A percentile compares a stretch with the other conserved stretches of the same genome.
These are phyloP conservation scores for Pedinophyceae sp. DNA, from an alignment of 139 green algal species.

Conservation along the genomic window DNA sequence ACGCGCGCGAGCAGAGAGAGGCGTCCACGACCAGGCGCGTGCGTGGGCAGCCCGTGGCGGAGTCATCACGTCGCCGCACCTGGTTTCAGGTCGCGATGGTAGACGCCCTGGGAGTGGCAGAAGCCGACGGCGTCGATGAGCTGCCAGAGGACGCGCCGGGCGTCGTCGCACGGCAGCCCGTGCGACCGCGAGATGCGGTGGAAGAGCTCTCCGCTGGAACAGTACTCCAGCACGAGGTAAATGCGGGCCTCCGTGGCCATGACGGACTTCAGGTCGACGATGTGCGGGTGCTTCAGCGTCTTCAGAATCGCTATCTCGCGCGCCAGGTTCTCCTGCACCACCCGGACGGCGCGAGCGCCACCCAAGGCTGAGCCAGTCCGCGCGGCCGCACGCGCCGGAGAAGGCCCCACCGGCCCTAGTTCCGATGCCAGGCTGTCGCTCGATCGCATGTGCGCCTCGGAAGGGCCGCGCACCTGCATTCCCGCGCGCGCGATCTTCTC, in stretches of 20 bases:
- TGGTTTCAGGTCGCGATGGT: conserved; percentile 46
- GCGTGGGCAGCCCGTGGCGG: too few species aligned
- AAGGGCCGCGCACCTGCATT: neutral
- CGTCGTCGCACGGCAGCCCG: conserved; percentile 23
- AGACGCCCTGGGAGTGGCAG: conserved; percentile 36
- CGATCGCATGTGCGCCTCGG: neutral
- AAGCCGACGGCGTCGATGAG: conserved; percentile 42
- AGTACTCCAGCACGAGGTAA: conserved; percentile 56
- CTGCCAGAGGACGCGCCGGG: conserved; percentile 36
- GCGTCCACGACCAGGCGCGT: too few species aligned
- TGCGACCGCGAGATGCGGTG: conserved; percentile 38
- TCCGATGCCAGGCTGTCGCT: neutral
- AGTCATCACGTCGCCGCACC: too few species aligned
- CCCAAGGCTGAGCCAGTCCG: conserved; percentile 29
- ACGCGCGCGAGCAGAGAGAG: too few species aligned
- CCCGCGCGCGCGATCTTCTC: too few species aligned
- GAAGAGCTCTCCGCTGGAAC: conserved; percentile 47
- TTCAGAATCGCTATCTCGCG: conserved; percentile 48
- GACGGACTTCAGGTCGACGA: conserved; percentile 52
- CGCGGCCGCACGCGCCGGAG: neutral
- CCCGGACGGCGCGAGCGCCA: conserved; percentile 8
- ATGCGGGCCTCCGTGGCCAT: conserved; percentile 41
- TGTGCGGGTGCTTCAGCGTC: conserved; percentile 35
- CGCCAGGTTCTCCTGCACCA: conserved; percentile 30
- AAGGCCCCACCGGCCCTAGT: neutral